Evolutionary conservation across 805 yeast genomes (phyloP).

Genomic region (Yarrowia osloensis): DNA sequence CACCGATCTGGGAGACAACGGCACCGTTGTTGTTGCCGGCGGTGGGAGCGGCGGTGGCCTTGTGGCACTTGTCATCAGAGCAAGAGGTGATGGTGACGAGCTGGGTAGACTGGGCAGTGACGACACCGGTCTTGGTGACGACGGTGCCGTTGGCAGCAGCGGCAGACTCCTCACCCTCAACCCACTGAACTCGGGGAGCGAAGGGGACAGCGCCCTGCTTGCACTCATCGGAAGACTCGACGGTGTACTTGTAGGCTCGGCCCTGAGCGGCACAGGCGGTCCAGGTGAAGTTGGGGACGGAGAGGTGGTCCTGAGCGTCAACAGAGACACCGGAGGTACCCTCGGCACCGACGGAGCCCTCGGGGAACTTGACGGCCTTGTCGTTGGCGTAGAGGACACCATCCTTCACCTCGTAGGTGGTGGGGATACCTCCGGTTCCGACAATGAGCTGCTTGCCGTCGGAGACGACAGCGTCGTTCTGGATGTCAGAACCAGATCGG

Average conservation of each 20-base stretch:
- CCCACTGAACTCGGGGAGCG: slow-evolving; percentile 2
- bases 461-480: slow-evolving; percentile 1
- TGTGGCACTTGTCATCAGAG: slow-evolving; percentile 26
- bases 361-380: slow-evolving; percentile 17
- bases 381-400: slow-evolving; percentile 15
- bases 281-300: neutral
- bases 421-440: neutral
- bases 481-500: slow-evolving; percentile 28
- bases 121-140: slow-evolving; percentile 17
- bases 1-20: slow-evolving; percentile 9
- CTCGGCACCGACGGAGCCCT: neutral
- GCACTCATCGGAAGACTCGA: neutral
- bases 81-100: slow-evolving; percentile 31
- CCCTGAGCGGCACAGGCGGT: slow-evolving; percentile 15
- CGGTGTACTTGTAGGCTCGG: slow-evolving; percentile 4
- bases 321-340: neutral
- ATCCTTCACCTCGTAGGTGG: slow-evolving; percentile 20
- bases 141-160: slow-evolving; percentile 13
- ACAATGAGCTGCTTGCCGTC: slow-evolving; percentile 3
- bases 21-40: slow-evolving; percentile 25
- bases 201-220: slow-evolving; percentile 15
- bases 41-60: slow-evolving; percentile 29
- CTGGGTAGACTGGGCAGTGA: slow-evolving; percentile 30
- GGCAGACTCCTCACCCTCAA: neutral
- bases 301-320: neutral